Base-by-base conservation (phyloP, 345 rosid species). In the Conringia planisiliqua region DNA sequence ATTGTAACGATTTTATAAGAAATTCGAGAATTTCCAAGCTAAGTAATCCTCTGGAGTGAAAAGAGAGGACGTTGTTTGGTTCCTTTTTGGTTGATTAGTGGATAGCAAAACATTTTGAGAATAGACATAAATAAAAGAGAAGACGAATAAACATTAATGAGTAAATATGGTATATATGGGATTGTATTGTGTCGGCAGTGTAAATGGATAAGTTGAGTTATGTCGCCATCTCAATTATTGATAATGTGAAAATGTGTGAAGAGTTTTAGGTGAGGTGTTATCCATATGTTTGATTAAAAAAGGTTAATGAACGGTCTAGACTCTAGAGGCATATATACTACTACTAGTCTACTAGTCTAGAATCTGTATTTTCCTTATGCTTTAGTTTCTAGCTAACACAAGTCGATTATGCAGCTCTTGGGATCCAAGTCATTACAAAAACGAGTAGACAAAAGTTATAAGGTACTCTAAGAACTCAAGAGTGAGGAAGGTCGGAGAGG, bases 141-240 rank as follows among this genome's bases (percentile, higher is more conserved):
- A 14, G 54, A 66, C 36, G 0, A 67, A 7, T 29, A 59, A 62
- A 33, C 58, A 43, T 69, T 43, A 43, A 52, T 42, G 58, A 68
- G 32, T 42, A 50, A 17, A 36, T 27, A 43, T 66, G 58, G 26
- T 38, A 8, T 38, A 8, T 42, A 20, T 73, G 56, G 24, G 24
- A 56, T 56, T 65, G 26, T 40, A 16, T 75, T n/a, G 74, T 75
- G 79, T 75, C 79, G 79, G 79, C 79, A 68, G 18, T 54, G 64
- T 50, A 26, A 61, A 68, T 51, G 14, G 48, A 61, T 33, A 40
- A 24, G 56, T 59, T 68, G 57, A 52, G 46, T 40, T 68, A 14
- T 70, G 76, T 77, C 72, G 3, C 72, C 71, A 70, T 77, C 80
- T 70, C 54, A 44, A 63, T 70, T 77, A 77, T 70, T 77, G 56